A percentile compares a stretch with the other conserved stretches of the same genome.
Conservation (phyloP, 1,284 basidiomycete species). For the Cutaneotrichosporon curvatum region DNA sequence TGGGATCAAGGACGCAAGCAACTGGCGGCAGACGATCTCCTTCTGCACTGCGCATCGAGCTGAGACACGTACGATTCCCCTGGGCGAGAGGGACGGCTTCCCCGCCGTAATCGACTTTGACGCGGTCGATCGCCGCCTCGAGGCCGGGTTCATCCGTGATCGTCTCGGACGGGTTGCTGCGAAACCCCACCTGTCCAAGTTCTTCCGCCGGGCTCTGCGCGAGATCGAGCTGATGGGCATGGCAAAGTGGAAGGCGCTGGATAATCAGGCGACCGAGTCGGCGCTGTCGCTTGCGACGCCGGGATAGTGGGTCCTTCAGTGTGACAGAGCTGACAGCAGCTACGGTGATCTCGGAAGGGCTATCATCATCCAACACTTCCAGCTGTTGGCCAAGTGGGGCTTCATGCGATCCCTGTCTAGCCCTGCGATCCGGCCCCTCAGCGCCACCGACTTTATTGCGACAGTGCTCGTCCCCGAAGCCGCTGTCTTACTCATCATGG, state of each 20-base stretch:
- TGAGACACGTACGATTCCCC: slow-evolving; percentile 31
- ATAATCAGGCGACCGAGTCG: slow-evolving; percentile 16
- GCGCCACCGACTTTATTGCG: slow-evolving; percentile 28
- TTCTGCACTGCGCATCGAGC: slow-evolving; percentile 36
- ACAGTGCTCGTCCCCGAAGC: slow-evolving; percentile 41
- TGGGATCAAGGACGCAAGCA: background rate
- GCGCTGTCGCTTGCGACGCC: slow-evolving; percentile 11
- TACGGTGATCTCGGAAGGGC: slow-evolving; percentile 36
- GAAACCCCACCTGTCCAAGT: slow-evolving; percentile 18
- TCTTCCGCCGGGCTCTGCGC: slow-evolving; percentile 14
- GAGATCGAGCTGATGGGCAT: slow-evolving; percentile 23
- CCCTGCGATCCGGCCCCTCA: slow-evolving; percentile 20
- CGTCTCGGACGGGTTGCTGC: slow-evolving; percentile 22
- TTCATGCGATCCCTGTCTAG: slow-evolving; percentile 10
- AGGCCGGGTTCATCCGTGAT: slow-evolving; percentile 21
- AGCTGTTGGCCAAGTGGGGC: slow-evolving; percentile 25
- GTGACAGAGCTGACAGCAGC: slow-evolving; percentile 19
- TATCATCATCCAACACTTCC: slow-evolving; percentile 29
- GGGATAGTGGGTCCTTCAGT: slow-evolving; percentile 36
- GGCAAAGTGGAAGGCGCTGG: slow-evolving; percentile 17
- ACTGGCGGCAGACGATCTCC: slow-evolving; percentile 6
- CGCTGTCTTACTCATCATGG: slow-evolving; percentile 33
- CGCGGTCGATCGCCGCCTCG: slow-evolving; percentile 22
- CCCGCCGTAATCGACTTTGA: slow-evolving; percentile 31
- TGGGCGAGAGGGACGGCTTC: slow-evolving; percentile 33